These are phyloP conservation scores for Ogataea thermomethanolica DNA, from an alignment of 805 yeast genomes.

Conservation along the genomic window DNA sequence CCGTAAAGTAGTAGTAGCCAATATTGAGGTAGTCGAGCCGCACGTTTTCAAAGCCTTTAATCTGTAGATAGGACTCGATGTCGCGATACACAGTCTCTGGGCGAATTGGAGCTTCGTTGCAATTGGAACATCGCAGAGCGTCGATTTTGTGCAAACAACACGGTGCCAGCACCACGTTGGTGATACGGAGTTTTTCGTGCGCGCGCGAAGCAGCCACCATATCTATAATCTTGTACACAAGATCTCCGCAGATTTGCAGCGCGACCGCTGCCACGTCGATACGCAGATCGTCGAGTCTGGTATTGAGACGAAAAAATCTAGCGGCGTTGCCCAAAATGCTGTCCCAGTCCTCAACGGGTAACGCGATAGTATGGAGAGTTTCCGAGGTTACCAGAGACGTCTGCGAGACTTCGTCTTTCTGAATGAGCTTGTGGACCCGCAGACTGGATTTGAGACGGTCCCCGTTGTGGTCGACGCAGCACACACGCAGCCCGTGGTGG, in stretches of 20 bases:
- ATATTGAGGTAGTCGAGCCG: conserved; percentile 14
- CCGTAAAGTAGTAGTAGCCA: conserved; percentile 14
- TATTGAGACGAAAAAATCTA: conserved; percentile 8
- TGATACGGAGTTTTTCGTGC: background rate
- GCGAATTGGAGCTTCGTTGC: background rate
- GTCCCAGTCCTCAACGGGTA: background rate
- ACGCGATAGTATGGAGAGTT: conserved; percentile 13
- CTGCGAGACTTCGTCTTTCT: conserved; percentile 5
- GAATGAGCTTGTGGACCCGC: conserved; percentile 22
- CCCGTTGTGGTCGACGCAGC: conserved; percentile 25
- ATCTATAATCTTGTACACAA: conserved; percentile 19
- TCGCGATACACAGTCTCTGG: conserved; percentile 5
- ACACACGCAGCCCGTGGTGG: conserved; percentile 12
- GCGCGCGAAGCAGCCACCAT: conserved; percentile 5
- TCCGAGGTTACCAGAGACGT: conserved; percentile 9
- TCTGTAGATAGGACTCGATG: conserved; percentile 7
- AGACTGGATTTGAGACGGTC: conserved; percentile 21
- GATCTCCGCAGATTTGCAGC: conserved; percentile 28
- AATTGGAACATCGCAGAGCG: conserved; percentile 5
- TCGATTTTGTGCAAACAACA: conserved; percentile 23
- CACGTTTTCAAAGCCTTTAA: conserved; percentile 7
- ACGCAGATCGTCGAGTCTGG: background rate
- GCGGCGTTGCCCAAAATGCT: conserved; percentile 13
- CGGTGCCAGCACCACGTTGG: conserved; percentile 16
- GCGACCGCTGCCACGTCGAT: conserved; percentile 17